These are phyloP conservation scores for Suaeda aralocaspica DNA, from an alignment of 148 eudicot genomes.

Conservation along the genomic window DNA sequence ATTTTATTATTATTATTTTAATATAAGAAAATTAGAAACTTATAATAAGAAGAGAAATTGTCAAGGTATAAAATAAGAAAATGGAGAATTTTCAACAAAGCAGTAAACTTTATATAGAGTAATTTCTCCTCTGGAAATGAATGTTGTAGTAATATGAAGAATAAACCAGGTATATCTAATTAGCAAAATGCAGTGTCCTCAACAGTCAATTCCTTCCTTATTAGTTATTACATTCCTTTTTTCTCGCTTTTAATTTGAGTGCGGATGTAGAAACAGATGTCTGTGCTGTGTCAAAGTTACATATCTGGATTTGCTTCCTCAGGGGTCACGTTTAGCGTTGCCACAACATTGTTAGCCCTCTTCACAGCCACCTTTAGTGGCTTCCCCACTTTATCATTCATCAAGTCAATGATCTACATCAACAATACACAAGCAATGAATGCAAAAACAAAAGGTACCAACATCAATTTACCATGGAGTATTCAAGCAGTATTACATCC, in stretches of 20 bases:
- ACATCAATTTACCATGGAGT: neutral
- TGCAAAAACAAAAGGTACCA: neutral
- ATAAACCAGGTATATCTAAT: neutral
- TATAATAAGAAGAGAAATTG: no score
- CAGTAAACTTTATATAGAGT: no score
- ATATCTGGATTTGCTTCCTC: conserved; percentile 92
- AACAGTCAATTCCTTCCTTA: neutral
- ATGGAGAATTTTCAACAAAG: no score
- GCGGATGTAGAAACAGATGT: neutral
- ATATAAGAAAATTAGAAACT: no score
- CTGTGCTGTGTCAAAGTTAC: conserved; percentile 23
- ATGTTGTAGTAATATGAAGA: no score
- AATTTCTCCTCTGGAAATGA: no score
- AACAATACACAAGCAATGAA: neutral
- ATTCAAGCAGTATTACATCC: neutral
- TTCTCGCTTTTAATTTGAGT: neutral
- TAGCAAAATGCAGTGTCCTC: neutral
- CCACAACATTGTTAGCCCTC: conserved; percentile 49
- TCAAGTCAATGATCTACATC: conserved; percentile 61
- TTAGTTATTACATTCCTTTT: no score
- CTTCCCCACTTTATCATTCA: conserved; percentile 83
- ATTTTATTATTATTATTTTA: no score
- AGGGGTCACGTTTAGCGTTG: conserved; percentile 57
- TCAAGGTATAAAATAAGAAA: no score
- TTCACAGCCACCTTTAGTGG: conserved; percentile 69